phyloP scores from a whole-genome alignment of 2,329 filamentous ascomycete genomes.

The Amphichorda felina region DNA sequence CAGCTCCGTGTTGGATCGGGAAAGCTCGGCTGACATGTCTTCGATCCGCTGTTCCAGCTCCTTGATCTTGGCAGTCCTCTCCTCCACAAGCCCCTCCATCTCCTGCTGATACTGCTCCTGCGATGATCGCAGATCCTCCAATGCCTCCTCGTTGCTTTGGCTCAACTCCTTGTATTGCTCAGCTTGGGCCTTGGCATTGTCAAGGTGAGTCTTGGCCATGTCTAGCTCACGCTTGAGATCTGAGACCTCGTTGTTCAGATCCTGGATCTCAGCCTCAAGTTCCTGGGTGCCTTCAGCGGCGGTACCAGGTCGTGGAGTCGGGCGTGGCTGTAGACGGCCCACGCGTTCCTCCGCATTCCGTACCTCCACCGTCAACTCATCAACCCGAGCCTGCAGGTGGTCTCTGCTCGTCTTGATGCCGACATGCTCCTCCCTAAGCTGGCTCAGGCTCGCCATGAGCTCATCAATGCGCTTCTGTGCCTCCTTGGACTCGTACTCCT shows the following conservation, averaged over 20 bases:
- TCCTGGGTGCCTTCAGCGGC: conserved; percentile 29
- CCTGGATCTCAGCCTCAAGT: conserved; percentile 55
- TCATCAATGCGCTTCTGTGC: conserved; percentile 88
- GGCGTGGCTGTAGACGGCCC: conserved; percentile 69
- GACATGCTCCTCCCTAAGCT: conserved; percentile 77
- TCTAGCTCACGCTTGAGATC: conserved; percentile 84
- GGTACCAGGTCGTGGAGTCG: conserved; percentile 47
- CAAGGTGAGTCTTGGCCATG: conserved; percentile 65
- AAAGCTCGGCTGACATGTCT: conserved; percentile 73
- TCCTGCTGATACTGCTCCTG: conserved; percentile 84
- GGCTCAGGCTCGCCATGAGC: conserved; percentile 65
- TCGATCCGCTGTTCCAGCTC: conserved; percentile 77
- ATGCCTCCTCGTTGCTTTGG: conserved; percentile 75
- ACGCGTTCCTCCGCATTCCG: conserved; percentile 82
- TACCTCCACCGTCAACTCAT: conserved; percentile 80
- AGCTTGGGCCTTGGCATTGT: conserved; percentile 67
- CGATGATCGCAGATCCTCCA: conserved; percentile 66
- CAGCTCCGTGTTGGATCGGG: conserved; percentile 70
- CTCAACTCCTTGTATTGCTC: conserved; percentile 86
- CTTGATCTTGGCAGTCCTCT: conserved; percentile 69
- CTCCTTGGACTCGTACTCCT: conserved; percentile 84
- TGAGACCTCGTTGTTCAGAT: conserved; percentile 70
- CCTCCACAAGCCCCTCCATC: conserved; percentile 60
- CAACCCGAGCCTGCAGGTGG: conserved; percentile 77
- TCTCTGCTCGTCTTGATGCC: conserved; percentile 79